Evolutionary conservation across 2,329 filamentous ascomycete genomes (phyloP).

Genomic region (Zymoseptoria tritici): DNA sequence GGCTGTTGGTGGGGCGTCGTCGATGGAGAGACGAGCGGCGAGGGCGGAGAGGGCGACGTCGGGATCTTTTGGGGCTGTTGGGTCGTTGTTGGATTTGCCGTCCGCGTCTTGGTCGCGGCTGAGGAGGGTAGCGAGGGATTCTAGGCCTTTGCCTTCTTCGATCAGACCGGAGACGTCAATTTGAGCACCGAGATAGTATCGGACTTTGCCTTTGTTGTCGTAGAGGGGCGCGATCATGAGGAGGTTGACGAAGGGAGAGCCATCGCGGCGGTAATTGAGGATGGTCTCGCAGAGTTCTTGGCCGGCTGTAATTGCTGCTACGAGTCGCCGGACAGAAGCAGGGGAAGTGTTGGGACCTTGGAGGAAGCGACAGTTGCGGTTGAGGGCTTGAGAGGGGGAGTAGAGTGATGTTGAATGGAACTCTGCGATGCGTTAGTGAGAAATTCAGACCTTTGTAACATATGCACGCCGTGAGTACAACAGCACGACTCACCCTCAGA

Average conservation of each 20-base stretch:
- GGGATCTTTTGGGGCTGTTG: slow-evolving; percentile 2
- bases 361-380: slow-evolving; percentile 40
- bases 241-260: slow-evolving; percentile 36
- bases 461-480: neutral
- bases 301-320: slow-evolving; percentile 31
- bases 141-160: slow-evolving; percentile 30
- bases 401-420: slow-evolving; percentile 41
- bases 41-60: slow-evolving; percentile 20
- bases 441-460: neutral
- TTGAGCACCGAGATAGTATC: slow-evolving; percentile 36
- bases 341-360: slow-evolving; percentile 35
- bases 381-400: slow-evolving; percentile 36
- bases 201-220: slow-evolving; percentile 35
- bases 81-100: neutral
- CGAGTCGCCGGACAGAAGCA: slow-evolving; percentile 29
- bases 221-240: slow-evolving; percentile 35
- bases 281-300: slow-evolving; percentile 38
- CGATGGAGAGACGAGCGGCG: neutral
- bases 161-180: slow-evolving; percentile 34
- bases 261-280: slow-evolving; percentile 37
- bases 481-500: slow-evolving; percentile 29
- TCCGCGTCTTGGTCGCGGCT: slow-evolving; percentile 20
- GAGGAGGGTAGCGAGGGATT: slow-evolving; percentile 31
- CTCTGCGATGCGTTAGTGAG: slow-evolving; percentile 22
- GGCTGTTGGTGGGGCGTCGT: neutral